Percentiles rank a stretch among this genome's conserved stretches.
phyloP scores from a whole-genome alignment of 805 yeast species.

The Cyberlindnera meyerae region DNA sequence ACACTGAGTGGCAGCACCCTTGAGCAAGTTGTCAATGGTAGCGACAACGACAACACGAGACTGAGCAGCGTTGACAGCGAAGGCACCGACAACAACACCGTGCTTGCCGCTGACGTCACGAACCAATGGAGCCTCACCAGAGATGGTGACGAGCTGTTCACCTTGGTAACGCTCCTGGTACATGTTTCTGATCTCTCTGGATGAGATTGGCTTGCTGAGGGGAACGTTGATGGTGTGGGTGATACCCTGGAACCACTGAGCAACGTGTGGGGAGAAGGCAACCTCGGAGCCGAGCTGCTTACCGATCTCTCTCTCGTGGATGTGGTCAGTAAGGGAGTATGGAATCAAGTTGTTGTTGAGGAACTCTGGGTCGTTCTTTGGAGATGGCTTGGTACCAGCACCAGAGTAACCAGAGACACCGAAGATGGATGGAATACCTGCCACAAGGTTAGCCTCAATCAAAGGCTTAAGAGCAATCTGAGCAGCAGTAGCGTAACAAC shows the following conservation, averaged over 20 bases:
- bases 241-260: constrained; percentile 99
- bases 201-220: constrained; percentile 60
- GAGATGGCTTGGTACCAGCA: constrained; percentile 98
- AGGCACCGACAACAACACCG: constrained; percentile 93
- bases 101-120: constrained; percentile 90
- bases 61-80: constrained; percentile 83
- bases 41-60: constrained; percentile 93
- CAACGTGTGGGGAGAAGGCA: constrained; percentile 95
- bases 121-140: constrained; percentile 92
- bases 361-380: constrained; percentile 79
- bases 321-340: constrained; percentile 92
- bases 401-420: constrained; percentile 99
- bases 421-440: constrained; percentile 77
- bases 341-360: constrained; percentile 85
- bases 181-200: constrained; percentile 77
- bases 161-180: constrained; percentile 86
- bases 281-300: constrained; percentile 70
- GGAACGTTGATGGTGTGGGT: constrained; percentile 90
- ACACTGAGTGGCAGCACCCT: constrained; percentile 99
- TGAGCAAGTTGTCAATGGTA: constrained; percentile 89
- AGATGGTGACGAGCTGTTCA: constrained; percentile 77
- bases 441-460: constrained; percentile 54
- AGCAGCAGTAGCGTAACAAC: constrained; percentile 99
- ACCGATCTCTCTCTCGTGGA: constrained; percentile 93
- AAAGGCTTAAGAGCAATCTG: constrained; percentile 90